Base-by-base conservation (phyloP, 2,329 filamentous ascomycete species). In the Alternaria solani region DNA sequence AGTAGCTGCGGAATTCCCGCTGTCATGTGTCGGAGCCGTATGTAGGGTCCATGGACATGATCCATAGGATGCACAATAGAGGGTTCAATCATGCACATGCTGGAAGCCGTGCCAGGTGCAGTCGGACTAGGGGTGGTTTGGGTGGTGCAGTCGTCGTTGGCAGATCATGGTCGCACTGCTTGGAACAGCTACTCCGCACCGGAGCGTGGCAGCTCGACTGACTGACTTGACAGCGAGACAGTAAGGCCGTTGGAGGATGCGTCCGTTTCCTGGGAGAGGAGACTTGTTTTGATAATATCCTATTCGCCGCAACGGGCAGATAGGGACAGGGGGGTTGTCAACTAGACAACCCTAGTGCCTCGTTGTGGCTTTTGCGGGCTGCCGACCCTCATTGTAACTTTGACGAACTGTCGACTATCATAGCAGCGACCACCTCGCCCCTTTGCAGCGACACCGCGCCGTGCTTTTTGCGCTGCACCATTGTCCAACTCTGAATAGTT, bases 231-330 rank as follows among this genome's bases (percentile, higher is more conserved):
- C 43, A 18, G 30, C 20, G 36, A 20, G 44, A 43, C 28, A 51
- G 18, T 54, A 58, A 36, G 34, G 49, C 43, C 28, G 59, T 38
- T 64, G 56, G 61, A 48, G 55, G 54, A 43, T 49, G 61, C 48
- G 57, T 20, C 44, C 49, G 66, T 67, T 68, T 59, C 66, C 62
- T 54, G 55, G 66, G 60, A 55, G 57, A 63, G 60, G 30, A 44
- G 57, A 32, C 39, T 65, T 67, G 60, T 67, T 67, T 65, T 65
- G 64, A 67, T 65, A 28, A 52, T 59, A 41, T 57, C 18, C 55
- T 34, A 63, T 63, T 62, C 63, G 62, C 42, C 43, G 41, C 47
- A 36, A 34, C 28, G 38, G 53, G 46, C 23, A 46, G 44, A 58
- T 52, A 49, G 18, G 25, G 53, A 62, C 62, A 62, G 62, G 62